These are phyloP conservation scores for Torrubiella hemipterigena DNA, from an alignment of 2,329 filamentous ascomycete species.

Conservation along the genomic window DNA sequence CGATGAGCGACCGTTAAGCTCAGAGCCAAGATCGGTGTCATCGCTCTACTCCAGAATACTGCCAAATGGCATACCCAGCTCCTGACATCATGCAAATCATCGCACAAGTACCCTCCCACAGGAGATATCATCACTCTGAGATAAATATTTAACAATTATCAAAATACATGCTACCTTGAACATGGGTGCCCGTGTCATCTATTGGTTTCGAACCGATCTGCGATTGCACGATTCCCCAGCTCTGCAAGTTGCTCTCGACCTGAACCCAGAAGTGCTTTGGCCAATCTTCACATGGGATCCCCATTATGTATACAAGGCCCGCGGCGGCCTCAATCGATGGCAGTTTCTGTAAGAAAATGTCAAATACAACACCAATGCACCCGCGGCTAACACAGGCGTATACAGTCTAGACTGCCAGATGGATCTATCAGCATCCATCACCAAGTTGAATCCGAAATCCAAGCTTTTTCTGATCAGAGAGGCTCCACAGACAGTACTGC, in stretches of 20 bases:
- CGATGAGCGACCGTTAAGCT: too few species aligned
- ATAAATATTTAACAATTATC: too few species aligned
- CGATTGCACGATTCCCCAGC: constrained; percentile 69
- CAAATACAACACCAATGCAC: constrained; percentile 5
- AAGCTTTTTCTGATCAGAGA: constrained; percentile 63
- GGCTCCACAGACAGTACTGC: constrained; percentile 57
- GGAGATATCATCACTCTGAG: too few species aligned
- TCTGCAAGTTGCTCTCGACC: constrained; percentile 56
- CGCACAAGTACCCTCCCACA: too few species aligned
- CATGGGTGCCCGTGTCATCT: constrained; percentile 43
- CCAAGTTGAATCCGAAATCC: constrained; percentile 55
- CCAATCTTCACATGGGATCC: constrained; percentile 74
- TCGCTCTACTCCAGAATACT: too few species aligned
- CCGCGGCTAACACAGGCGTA: neutral
- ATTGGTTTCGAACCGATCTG: constrained; percentile 71
- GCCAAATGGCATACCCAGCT: too few species aligned
- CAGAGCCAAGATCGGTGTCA: too few species aligned
- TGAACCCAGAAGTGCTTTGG: constrained; percentile 57
- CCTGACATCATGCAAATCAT: too few species aligned
- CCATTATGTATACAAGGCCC: constrained; percentile 63
- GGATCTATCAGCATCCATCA: constrained; percentile 56
- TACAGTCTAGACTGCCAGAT: constrained; percentile 58
- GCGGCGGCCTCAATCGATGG: constrained; percentile 63
- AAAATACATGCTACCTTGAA: too few species aligned
- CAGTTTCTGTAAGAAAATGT: constrained; percentile 53